Base-by-base conservation (phyloP, 2,329 filamentous ascomycete genomes). In the Leptographium procerum region DNA sequence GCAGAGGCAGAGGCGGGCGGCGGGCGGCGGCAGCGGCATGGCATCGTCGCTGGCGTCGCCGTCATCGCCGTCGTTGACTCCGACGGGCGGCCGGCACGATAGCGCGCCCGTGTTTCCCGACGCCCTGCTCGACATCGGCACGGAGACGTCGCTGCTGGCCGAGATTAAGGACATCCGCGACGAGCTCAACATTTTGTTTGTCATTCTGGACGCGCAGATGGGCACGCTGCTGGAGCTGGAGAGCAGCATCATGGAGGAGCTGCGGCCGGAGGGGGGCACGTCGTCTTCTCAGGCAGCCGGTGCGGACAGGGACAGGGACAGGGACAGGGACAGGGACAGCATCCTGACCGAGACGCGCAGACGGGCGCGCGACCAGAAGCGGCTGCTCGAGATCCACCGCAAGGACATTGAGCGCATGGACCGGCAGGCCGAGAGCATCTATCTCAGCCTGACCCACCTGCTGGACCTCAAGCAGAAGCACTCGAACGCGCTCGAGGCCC, bases 391-490 rank as follows among this genome's bases (percentile, higher is more conserved):
- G 52, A 75, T 77, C 56, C 78, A 83, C 55, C 69, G 80, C 52
- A 79, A 79, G 60, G 83, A 86, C 60, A 75, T 86, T n/a, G 74
- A 78, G 36, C 75, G 82, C 19, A 86, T 86, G 83, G 79, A 84
- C 64, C 77, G 78, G 55, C 83, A 85, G 66, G 82, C 83, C 0
- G 74, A 79, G 59, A 75, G 78, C 26, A 80, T 85, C 61, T 85
- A 85, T 65, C 71, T 76, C 50, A 79, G 76, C 59, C 77, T 86
- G 51, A 83, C 79, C 0, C 79, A 86, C 63, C 70, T 87, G 6
- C 77, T 87, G 0, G 84, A 87, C 62, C 74, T 86, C 1, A 87
- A 87, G 65, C 84, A 87, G 64, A 86, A 86, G 67, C 83, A 87
- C 59, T 83, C 82, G 62, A 87, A 86, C 68, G 82, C 82, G 0